Evolutionary conservation across 2,329 filamentous ascomycete genomes (phyloP).

Genomic region (Aspergillus sergii): DNA sequence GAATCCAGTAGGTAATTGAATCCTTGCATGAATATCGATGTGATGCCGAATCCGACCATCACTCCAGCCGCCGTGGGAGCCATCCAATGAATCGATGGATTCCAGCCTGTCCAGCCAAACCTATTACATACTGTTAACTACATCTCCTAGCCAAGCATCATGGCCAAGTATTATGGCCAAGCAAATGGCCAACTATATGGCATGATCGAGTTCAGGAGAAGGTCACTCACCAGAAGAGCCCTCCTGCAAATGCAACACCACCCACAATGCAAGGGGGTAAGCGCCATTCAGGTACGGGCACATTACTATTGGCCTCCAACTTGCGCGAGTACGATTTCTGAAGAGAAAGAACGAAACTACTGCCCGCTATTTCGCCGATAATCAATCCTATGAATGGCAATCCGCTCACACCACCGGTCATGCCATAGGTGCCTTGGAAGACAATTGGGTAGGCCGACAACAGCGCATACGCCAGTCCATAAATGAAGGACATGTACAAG

Average conservation of each 20-base stretch:
- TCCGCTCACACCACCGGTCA: conserved; percentile 18
- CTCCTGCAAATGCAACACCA: conserved; percentile 22
- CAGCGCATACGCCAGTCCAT: conserved; percentile 24
- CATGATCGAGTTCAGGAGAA: background rate
- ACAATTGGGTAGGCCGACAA: conserved; percentile 25
- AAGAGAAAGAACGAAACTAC: conserved; percentile 20
- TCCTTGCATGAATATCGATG: conserved; percentile 27
- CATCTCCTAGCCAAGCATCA: background rate
- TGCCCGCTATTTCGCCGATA: conserved; percentile 21
- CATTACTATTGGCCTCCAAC: conserved; percentile 20
- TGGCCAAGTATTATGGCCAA: background rate
- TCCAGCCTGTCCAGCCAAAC: conserved; percentile 30
- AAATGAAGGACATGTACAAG: conserved; percentile 29
- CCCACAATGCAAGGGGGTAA: conserved; percentile 26
- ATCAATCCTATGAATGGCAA: conserved; percentile 26
- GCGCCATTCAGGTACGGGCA: conserved; percentile 28
- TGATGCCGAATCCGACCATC: conserved; percentile 26
- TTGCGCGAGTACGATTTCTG: conserved; percentile 20
- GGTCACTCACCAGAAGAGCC: conserved; percentile 18
- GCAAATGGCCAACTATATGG: background rate
- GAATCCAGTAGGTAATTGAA: conserved; percentile 27
- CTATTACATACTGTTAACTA: conserved; percentile 11
- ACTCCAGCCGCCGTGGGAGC: conserved; percentile 24
- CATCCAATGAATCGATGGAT: conserved; percentile 26
- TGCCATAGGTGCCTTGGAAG: conserved; percentile 22